phyloP scores from a whole-genome alignment of 148 eudicot species.

The Polygonum aviculare region DNA sequence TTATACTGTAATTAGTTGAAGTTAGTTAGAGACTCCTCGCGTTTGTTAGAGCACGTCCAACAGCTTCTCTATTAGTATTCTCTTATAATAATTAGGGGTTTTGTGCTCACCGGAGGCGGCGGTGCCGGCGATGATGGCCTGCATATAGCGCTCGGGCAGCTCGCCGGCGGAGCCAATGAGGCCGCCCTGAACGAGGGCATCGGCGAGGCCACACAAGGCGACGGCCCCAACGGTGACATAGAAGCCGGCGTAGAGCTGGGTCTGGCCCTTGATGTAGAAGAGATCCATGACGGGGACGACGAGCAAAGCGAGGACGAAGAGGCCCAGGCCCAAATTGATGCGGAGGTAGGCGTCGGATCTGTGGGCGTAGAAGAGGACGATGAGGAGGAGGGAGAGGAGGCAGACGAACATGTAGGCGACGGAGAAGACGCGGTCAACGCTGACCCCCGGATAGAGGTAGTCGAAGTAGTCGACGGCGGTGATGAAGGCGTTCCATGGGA shows the following conservation, averaged over 20 bases:
- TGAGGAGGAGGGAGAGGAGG: slow-evolving; percentile 30
- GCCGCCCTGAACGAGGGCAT: slow-evolving; percentile 75
- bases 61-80: no score
- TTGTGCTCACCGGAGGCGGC: slow-evolving; percentile 57
- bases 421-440: slow-evolving; percentile 66
- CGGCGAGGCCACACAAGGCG: slow-evolving; percentile 57
- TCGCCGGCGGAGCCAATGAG: slow-evolving; percentile 74
- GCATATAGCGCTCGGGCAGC: slow-evolving; percentile 73
- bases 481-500: slow-evolving; percentile 77
- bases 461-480: slow-evolving; percentile 84
- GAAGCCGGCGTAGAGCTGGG: slow-evolving; percentile 50
- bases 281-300: slow-evolving; percentile 67
- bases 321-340: slow-evolving; percentile 55
- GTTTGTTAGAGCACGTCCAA: no score
- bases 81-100: neutral
- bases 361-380: slow-evolving; percentile 36
- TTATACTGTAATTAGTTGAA: no score
- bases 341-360: slow-evolving; percentile 26
- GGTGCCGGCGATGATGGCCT: slow-evolving; percentile 74
- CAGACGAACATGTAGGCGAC: slow-evolving; percentile 51
- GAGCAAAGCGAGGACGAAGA: slow-evolving; percentile 42
- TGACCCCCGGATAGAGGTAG: slow-evolving; percentile 56
- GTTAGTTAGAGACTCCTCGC: no score
- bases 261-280: slow-evolving; percentile 41
- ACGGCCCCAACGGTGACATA: slow-evolving; percentile 55